Base-by-base conservation (phyloP, 805 yeast genomes). In the Hanseniaspora pseudoguilliermondii region DNA sequence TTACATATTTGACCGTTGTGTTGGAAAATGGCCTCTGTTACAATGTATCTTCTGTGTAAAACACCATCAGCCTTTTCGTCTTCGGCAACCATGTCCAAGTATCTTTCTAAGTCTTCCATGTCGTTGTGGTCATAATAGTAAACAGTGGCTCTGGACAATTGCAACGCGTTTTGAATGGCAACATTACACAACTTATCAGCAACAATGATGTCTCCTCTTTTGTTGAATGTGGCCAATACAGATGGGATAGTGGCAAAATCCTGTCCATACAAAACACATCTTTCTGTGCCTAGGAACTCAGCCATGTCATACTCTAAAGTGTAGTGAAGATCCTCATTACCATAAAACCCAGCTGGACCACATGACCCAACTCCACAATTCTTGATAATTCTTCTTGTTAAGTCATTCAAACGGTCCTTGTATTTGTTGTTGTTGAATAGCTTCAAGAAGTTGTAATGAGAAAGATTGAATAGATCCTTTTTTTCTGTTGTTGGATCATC, bases 311-410 rank as follows among this genome's bases (percentile, higher is more conserved):
- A 81, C 67, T 89, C 95, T 57, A 86, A 74, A 62, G 83, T 76
- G 55, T 81, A 82, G 66, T 93, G 98, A 46, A 83, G 88, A 66
- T 89, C 96, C 69, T 89, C 96, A 58, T 89, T 85, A 59, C 98
- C 98, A 68, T 90, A 93, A 64, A 93, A 93, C 57, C 95, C 95
- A 44, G 97, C 95, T 5, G 98, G 97, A 42, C 97, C 96, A 74
- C 98, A 93, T 0, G 97, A 91, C 60, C 98, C 98, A 52, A 93
- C 97, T 66, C 98, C 98, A 58, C 84, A 81, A 57, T 75, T 74
- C 48, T 74, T 73, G 59, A 93, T 81, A 5, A 89, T 88, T 16
- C 32, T 55, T 16, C n/a, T 44, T 16, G 50, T 46, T 8, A 49
- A 35, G 10, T 16, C 34, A n/a, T 27, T 40, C 21, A 54, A 25